Conservation (phyloP, 139 green algal species). For the Ettlia oleoabundans region DNA sequence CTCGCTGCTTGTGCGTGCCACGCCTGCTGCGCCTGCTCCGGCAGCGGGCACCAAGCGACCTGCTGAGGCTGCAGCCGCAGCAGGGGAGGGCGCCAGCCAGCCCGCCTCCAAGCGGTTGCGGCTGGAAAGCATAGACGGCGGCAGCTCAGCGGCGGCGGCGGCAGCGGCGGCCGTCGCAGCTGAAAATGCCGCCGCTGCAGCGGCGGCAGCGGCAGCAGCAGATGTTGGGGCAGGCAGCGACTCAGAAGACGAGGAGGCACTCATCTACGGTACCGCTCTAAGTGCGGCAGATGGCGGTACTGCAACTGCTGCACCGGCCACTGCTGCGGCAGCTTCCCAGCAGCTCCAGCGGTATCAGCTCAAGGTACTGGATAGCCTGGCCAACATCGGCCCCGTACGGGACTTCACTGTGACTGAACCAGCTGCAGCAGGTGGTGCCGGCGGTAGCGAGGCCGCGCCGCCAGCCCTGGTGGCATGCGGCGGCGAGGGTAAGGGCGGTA, state of each 20-base stretch:
- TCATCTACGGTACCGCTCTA: constrained; percentile 34
- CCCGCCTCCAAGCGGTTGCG: constrained; percentile 16
- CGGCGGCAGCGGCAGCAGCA: neutral
- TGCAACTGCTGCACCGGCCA: neutral
- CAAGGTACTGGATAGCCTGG: constrained; percentile 69
- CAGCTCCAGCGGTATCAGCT: constrained; percentile 42
- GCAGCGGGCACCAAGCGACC: neutral
- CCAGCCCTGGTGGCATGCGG: constrained; percentile 63
- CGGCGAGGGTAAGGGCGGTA: constrained; percentile 75
- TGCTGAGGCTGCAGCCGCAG: constrained; percentile 9
- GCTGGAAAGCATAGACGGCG: constrained; percentile 28
- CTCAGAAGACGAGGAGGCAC: constrained; percentile 42
- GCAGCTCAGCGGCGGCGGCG: neutral
- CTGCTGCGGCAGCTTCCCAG: neutral
- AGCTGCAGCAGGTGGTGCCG: neutral
- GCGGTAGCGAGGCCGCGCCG: neutral
- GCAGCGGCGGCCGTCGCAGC: neutral
- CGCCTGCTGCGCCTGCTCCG: neutral
- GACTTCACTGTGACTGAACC: constrained; percentile 40
- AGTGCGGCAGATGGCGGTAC: neutral
- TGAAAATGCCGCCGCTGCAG: constrained; percentile 13
- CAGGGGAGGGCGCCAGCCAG: neutral
- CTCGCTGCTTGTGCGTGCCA: constrained; percentile 76
- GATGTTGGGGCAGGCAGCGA: neutral
- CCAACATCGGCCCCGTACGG: constrained; percentile 70